Base-by-base conservation (phyloP, 2,329 filamentous ascomycete species). In the Penicillium glabrum region DNA sequence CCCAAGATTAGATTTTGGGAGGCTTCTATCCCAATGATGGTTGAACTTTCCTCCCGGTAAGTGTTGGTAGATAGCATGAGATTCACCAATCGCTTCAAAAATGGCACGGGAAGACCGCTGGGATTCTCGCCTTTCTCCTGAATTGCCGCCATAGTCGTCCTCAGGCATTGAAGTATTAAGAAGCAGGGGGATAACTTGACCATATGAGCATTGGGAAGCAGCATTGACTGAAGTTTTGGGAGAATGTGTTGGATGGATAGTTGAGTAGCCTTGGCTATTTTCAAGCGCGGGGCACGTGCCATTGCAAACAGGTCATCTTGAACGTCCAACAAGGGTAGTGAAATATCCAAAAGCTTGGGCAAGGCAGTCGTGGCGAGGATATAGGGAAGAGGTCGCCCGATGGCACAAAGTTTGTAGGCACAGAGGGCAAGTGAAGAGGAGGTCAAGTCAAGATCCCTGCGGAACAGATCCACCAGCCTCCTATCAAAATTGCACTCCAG, bases 401-500 rank as follows among this genome's bases (percentile, higher is more conserved):
- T 49, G 24, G 67, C 68, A 23, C 70, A 63, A 19, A 78, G 54
- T 14, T 59, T 65, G 58, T 70, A 76, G 7, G 69, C 69, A 57
- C 69, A 73, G 11, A 72, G 57, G 43, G 66, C 62, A 27, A 78
- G 61, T 14, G 69, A 68, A 14, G 61, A 57, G 23, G 68, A 69
- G 19, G 76, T 57, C 35, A 69, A 62, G 68, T 92, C 89, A 1
- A 79, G 74, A 66, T 88, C 84, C 48, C 79, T 78, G 1, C 79
- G 81, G 10, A 89, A 78, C 43, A 84, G 82, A 45, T 83, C 80
- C 51, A 91, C 83, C 16, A 97, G 79, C 29, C 83, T 83, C 53
- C 86, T 82, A 59, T 91, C 89, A 54, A 89, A 85, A 7, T 86
- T 85, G 62, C 91, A 87, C 59, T 92, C 87, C 21, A 89, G 82